Evolutionary conservation across 2,329 filamentous ascomycete genomes (phyloP).

Genomic region (Sphaerulina populicola): DNA sequence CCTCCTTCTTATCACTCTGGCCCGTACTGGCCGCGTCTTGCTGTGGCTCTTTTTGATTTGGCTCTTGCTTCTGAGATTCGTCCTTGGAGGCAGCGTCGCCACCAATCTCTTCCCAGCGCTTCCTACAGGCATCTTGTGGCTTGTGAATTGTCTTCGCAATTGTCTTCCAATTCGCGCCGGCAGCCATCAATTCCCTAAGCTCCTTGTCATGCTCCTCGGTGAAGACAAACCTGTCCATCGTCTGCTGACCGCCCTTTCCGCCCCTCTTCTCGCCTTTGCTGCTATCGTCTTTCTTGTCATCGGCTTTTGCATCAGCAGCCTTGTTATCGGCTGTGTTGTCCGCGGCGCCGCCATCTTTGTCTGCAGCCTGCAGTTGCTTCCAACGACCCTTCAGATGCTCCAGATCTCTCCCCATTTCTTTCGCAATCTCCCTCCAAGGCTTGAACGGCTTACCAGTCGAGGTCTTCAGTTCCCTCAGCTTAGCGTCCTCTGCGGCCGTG

Average conservation of each 20-base stretch:
- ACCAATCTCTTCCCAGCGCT: slow-evolving; percentile 10
- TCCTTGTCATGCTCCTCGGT: slow-evolving; percentile 18
- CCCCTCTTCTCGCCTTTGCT: slow-evolving; percentile 5
- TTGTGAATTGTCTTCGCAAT: slow-evolving; percentile 9
- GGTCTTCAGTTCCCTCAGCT: slow-evolving; percentile 24
- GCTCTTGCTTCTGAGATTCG: slow-evolving; percentile 9
- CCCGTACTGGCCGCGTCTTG: slow-evolving; percentile 18
- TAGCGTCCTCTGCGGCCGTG: slow-evolving; percentile 37
- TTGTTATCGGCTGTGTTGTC: slow-evolving; percentile 1
- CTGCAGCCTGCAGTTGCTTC: slow-evolving; percentile 11
- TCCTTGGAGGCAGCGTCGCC: slow-evolving; percentile 3
- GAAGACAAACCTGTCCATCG: slow-evolving; percentile 10
- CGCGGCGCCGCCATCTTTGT: slow-evolving; percentile 6
- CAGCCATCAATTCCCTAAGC: slow-evolving; percentile 12
- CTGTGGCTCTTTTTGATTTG: slow-evolving; percentile 15
- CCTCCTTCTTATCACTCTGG: slow-evolving; percentile 11
- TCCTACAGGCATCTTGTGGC: slow-evolving; percentile 3
- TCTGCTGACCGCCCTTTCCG: neutral
- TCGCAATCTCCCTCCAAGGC: slow-evolving; percentile 14
- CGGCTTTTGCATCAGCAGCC: slow-evolving; percentile 1
- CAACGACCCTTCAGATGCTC: slow-evolving; percentile 1
- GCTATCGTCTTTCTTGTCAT: neutral
- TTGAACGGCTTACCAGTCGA: slow-evolving; percentile 7
- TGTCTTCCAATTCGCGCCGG: slow-evolving; percentile 6
- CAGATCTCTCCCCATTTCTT: slow-evolving; percentile 6